Evolutionary conservation across 2,329 filamentous ascomycete genomes (phyloP).

Genomic region (Cyclaneusma minus): DNA sequence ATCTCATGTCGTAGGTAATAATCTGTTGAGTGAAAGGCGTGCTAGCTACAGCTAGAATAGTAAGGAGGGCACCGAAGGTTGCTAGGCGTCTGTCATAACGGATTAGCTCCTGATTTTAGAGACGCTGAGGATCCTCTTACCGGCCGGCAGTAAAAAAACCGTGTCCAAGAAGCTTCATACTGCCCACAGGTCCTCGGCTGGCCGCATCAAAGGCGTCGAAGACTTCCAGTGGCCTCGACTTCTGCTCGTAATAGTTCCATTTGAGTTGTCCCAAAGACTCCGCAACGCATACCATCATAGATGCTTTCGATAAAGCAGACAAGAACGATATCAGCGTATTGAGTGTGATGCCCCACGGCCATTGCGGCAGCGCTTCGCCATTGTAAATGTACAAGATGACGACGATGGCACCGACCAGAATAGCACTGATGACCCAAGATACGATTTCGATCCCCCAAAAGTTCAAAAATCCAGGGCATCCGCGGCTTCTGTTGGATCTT

Average conservation of each 20-base stretch:
- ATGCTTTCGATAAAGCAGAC: conserved; percentile 16
- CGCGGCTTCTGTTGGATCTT: no score
- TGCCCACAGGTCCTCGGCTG: conserved; percentile 18
- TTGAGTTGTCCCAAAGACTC: conserved; percentile 20
- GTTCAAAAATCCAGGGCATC: no score
- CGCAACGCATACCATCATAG: conserved; percentile 16
- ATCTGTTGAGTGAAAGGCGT: conserved; percentile 19
- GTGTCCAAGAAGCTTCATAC: conserved; percentile 14
- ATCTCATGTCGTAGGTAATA: conserved; percentile 10
- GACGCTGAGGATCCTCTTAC: no score
- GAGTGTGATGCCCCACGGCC: conserved; percentile 18
- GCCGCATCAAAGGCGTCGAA: conserved; percentile 19
- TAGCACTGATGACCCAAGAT: conserved; percentile 23
- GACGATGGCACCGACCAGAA: conserved; percentile 20
- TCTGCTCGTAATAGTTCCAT: conserved; percentile 19
- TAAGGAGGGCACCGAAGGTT: conserved; percentile 15
- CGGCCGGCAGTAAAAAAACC: no score
- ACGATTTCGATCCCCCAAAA: no score
- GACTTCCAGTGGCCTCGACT: conserved; percentile 15
- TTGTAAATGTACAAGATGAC: conserved; percentile 16
- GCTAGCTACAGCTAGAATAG: conserved; percentile 13
- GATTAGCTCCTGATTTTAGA: no score
- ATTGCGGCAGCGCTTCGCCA: conserved; percentile 15
- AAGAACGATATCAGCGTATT: conserved; percentile 19
- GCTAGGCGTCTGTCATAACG: conserved; percentile 8